These are phyloP conservation scores for Lumnitzera racemosa DNA, from an alignment of 345 rosid genomes.

Conservation along the genomic window DNA sequence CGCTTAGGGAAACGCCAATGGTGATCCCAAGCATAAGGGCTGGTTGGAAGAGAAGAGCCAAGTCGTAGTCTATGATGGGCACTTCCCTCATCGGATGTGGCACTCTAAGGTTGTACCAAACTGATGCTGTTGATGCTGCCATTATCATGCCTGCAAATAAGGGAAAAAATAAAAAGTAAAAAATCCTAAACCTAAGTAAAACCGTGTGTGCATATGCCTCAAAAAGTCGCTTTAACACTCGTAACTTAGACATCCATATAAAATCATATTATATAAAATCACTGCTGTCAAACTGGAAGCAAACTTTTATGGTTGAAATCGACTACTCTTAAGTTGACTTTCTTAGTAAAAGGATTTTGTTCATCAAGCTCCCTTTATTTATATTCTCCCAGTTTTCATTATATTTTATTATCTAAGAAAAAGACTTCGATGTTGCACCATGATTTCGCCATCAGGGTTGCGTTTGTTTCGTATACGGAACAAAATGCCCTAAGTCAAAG, in stretches of 20 bases:
- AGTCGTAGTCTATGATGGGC: conserved; percentile 75
- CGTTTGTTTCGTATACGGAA: background rate
- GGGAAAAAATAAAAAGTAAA: background rate
- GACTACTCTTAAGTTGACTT: too few species aligned
- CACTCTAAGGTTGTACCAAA: conserved; percentile 80
- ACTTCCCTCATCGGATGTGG: conserved; percentile 78
- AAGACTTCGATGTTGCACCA: background rate
- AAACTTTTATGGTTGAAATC: too few species aligned
- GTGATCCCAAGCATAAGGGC: conserved; percentile 88
- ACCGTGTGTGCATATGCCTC: too few species aligned
- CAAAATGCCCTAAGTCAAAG: too few species aligned
- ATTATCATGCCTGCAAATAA: conserved; percentile 74
- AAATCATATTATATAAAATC: too few species aligned
- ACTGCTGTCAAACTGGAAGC: too few species aligned
- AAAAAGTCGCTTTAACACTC: too few species aligned
- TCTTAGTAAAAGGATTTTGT: too few species aligned
- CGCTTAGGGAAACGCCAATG: conserved; percentile 77
- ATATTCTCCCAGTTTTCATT: background rate
- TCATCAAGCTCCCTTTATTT: background rate
- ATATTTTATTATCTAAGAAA: background rate
- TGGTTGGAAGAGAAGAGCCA: conserved; percentile 85
- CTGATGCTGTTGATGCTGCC: conserved; percentile 89
- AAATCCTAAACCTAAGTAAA: background rate
- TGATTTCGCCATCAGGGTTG: background rate
- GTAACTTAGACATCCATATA: too few species aligned